phyloP scores from a whole-genome alignment of 148 eudicot species.

The Rhododendron griersonianum region DNA sequence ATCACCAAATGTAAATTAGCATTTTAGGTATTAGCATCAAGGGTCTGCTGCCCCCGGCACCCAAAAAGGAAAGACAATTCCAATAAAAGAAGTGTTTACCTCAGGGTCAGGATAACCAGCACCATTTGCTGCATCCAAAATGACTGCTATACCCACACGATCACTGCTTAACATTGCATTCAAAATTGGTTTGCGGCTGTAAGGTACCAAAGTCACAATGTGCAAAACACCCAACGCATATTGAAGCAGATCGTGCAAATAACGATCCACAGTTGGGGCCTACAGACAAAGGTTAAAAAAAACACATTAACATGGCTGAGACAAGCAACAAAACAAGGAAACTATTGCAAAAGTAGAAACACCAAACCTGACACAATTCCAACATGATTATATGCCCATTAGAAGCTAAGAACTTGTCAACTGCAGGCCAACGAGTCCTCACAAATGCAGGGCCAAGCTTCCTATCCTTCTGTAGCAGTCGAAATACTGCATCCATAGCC shows the following conservation, averaged over 20 bases:
- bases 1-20: neutral
- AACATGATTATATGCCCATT: slow-evolving; percentile 96
- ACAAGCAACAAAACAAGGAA: neutral
- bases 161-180: slow-evolving; percentile 83
- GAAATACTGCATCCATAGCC: slow-evolving; percentile 80
- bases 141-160: slow-evolving; percentile 94
- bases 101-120: slow-evolving; percentile 88
- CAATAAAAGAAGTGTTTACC: slow-evolving; percentile 34
- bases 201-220: slow-evolving; percentile 82
- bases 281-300: slow-evolving; percentile 9
- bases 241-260: slow-evolving; percentile 95
- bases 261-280: slow-evolving; percentile 96
- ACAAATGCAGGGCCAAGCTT: slow-evolving; percentile 93
- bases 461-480: slow-evolving; percentile 88
- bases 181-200: slow-evolving; percentile 76
- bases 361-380: slow-evolving; percentile 87
- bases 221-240: slow-evolving; percentile 93
- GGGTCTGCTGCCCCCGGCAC: neutral
- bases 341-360: neutral
- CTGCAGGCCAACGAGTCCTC: slow-evolving; percentile 86
- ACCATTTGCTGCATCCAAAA: slow-evolving; percentile 88
- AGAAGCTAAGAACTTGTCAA: slow-evolving; percentile 68
- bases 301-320: slow-evolving; percentile 6
- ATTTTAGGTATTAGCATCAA: neutral
- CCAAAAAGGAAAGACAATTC: neutral